Conservation (phyloP, 2,329 filamentous ascomycete species). For the Trichoderma lentiforme region DNA sequence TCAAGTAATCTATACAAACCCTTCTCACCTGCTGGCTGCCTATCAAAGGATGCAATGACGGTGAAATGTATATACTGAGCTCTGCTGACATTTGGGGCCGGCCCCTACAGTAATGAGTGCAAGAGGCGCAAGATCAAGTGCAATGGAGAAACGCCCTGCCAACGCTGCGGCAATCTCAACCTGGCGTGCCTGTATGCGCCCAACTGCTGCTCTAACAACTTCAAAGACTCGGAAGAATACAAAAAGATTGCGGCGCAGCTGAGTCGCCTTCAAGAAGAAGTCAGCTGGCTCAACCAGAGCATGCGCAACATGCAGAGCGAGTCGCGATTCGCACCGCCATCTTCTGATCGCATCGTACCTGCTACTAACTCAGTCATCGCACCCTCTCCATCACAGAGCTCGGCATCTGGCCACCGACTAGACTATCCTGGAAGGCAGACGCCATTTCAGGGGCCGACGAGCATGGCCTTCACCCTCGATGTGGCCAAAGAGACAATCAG, state of each 20-base stretch:
- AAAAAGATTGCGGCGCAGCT: slow-evolving; percentile 76
- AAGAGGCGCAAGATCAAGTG: slow-evolving; percentile 75
- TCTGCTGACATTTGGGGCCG: slow-evolving; percentile 1
- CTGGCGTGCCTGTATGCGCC: slow-evolving; percentile 63
- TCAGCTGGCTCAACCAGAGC: slow-evolving; percentile 70
- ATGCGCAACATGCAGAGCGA: slow-evolving; percentile 65
- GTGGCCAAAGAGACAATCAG: slow-evolving; percentile 83
- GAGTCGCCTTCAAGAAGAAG: slow-evolving; percentile 74
- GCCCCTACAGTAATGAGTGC: slow-evolving; percentile 59
- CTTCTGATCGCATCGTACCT: slow-evolving; percentile 32
- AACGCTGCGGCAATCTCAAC: slow-evolving; percentile 66
- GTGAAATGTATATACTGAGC: neutral
- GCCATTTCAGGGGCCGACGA: slow-evolving; percentile 80
- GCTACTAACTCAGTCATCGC: slow-evolving; percentile 33
- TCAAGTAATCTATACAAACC: neutral
- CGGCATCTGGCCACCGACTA: slow-evolving; percentile 37
- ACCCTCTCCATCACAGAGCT: slow-evolving; percentile 43
- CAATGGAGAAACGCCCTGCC: slow-evolving; percentile 66
- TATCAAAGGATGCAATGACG: neutral
- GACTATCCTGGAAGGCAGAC: slow-evolving; percentile 54
- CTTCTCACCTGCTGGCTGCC: neutral
- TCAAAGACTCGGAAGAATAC: slow-evolving; percentile 92
- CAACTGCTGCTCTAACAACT: slow-evolving; percentile 69
- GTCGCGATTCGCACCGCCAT: slow-evolving; percentile 38
- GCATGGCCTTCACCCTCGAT: slow-evolving; percentile 78